These are phyloP conservation scores for Carex sylvatica DNA, from an alignment of 202 grass and related monocot genomes.

Conservation along the genomic window DNA sequence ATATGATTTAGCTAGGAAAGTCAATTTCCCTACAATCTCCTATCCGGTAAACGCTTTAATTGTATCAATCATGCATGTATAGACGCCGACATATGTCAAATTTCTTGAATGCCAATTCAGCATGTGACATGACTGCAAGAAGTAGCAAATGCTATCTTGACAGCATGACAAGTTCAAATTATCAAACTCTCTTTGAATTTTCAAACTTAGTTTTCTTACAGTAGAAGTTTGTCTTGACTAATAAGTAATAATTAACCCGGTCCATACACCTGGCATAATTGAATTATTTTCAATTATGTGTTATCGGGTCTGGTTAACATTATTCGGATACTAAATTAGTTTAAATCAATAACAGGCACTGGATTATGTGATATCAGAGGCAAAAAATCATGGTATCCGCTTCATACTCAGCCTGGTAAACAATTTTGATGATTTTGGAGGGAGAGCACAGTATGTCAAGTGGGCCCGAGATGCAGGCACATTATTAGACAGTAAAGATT, in stretches of 20 bases:
- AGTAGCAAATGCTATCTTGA: constrained; percentile 7
- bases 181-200: not conserved
- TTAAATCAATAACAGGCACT: constrained; percentile 20
- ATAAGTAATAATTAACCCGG: not conserved
- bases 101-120: not conserved
- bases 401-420: constrained; percentile 49
- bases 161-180: not conserved
- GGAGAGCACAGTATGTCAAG: constrained; percentile 44
- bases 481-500: constrained; percentile 20
- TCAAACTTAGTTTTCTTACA: not conserved
- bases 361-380: constrained; percentile 44
- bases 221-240: no score
- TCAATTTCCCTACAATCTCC: not conserved
- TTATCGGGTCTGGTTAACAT: not conserved
- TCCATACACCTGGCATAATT: not conserved
- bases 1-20: not conserved
- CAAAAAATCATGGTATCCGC: constrained; percentile 28
- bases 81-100: not conserved
- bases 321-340: not conserved
- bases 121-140: not conserved
- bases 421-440: constrained; percentile 46
- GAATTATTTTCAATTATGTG: not conserved
- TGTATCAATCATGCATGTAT: constrained; percentile 1
- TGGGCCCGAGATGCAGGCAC: constrained; percentile 38
- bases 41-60: not conserved